Percentiles rank a stretch among this genome's conserved stretches.
These are phyloP conservation scores for Colletotrichum sansevieriae DNA, from an alignment of 2,329 filamentous ascomycete species.

Conservation along the genomic window DNA sequence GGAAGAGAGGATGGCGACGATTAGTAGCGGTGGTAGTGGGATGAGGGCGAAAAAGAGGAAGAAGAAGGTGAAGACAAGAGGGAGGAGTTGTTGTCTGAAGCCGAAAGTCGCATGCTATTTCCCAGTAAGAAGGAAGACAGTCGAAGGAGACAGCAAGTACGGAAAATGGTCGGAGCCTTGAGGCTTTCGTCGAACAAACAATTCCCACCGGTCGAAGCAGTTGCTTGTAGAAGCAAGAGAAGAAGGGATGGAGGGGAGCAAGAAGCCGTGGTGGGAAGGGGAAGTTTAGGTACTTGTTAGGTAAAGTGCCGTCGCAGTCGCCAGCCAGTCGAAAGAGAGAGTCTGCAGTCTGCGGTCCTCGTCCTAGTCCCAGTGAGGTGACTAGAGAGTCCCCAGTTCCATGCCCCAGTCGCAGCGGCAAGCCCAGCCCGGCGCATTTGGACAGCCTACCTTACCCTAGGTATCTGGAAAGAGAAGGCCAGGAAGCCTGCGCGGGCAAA, in stretches of 20 bases:
- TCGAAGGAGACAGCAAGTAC: conserved; percentile 19
- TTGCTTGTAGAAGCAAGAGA: conserved; percentile 38
- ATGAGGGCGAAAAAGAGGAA: conserved; percentile 8
- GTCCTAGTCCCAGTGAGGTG: too few relatives aligned
- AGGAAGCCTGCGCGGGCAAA: conserved; percentile 16
- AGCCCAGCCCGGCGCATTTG: conserved; percentile 36
- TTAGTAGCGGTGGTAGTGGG: conserved; percentile 24
- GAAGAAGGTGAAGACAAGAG: conserved; percentile 29
- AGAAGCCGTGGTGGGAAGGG: conserved; percentile 36
- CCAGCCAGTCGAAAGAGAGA: too few relatives aligned
- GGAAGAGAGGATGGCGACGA: conserved; percentile 28
- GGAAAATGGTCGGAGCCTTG: conserved; percentile 18
- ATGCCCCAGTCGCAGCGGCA: too few relatives aligned
- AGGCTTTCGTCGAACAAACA: conserved; percentile 37
- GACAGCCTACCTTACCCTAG: neutral
- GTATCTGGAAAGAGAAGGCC: neutral
- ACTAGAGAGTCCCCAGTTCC: too few relatives aligned
- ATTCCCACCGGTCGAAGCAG: conserved; percentile 41
- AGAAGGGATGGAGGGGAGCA: conserved; percentile 24
- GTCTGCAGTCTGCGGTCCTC: too few relatives aligned
- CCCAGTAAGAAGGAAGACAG: conserved; percentile 10
- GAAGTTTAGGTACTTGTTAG: conserved; percentile 41
- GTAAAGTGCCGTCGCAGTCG: conserved; percentile 30
- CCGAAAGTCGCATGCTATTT: conserved; percentile 40
- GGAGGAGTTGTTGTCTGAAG: conserved; percentile 36